phyloP scores from a whole-genome alignment of 2,329 filamentous ascomycete species.

The Beauveria varroae region DNA sequence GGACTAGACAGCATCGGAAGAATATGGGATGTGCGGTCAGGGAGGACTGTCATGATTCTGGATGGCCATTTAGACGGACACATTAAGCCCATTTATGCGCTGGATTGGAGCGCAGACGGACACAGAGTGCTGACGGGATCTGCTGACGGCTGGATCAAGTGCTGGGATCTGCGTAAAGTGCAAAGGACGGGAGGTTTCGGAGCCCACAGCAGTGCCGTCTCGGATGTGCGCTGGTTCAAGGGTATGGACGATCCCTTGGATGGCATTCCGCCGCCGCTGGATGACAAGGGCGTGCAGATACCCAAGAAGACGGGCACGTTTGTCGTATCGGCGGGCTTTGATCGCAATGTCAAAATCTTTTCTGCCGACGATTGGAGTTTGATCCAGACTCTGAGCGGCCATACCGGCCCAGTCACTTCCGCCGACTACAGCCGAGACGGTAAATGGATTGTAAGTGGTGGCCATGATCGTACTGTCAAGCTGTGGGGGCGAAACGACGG shows the following conservation, averaged over 20 bases:
- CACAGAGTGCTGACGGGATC: conserved; percentile 90
- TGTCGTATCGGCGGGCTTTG: conserved; percentile 84
- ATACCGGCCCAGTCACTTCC: conserved; percentile 86
- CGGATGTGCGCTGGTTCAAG: conserved; percentile 90
- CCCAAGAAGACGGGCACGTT: conserved; percentile 89
- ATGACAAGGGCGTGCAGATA: conserved; percentile 56
- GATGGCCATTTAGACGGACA: conserved; percentile 75
- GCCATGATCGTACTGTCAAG: conserved; percentile 92
- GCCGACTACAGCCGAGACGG: conserved; percentile 82
- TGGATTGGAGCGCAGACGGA: conserved; percentile 89
- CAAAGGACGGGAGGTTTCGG: conserved; percentile 77
- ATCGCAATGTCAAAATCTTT: conserved; percentile 92
- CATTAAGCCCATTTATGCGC: conserved; percentile 84
- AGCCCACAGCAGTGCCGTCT: conserved; percentile 85
- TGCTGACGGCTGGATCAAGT: conserved; percentile 92
- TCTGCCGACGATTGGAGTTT: conserved; percentile 94
- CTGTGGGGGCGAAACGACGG: conserved; percentile 85
- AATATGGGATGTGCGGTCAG: conserved; percentile 90
- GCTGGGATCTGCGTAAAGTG: conserved; percentile 93
- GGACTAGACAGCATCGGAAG: conserved; percentile 90
- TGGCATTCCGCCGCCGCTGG: conserved; percentile 50
- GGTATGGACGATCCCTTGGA: conserved; percentile 68
- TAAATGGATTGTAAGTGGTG: conserved; percentile 88
- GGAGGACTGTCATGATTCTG: conserved; percentile 90
- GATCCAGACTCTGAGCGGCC: conserved; percentile 79